Base-by-base conservation (phyloP, 164 flowering plant genomes). In the Macadamia integrifolia region DNA sequence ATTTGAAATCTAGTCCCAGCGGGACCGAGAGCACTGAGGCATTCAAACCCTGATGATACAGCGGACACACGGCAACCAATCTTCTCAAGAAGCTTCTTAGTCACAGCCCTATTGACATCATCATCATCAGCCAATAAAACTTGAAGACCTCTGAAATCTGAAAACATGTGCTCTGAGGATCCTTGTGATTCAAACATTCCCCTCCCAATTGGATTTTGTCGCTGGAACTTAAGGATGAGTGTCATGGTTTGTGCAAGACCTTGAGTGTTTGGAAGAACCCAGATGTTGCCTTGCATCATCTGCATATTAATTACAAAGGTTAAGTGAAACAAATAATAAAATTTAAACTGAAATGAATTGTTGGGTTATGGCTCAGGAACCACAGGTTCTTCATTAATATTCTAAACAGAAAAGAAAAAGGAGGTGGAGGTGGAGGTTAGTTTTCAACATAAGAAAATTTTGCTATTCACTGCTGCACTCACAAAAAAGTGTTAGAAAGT, bases 261-360 rank as follows among this genome's bases (percentile, higher is more conserved):
- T 46, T 74, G 83, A 48, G 87, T 75, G 68, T 74, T 80, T n/a
- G 89, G 88, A n/a, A 80, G 75, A 29, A 80, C 82, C 94, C 94
- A 89, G 43, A 95, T 87, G 74, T 83, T 86, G 42, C 99, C 99
- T 79, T 91, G 97, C 97, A 95, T 95, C 79, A 88, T 65, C 99
- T 95, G 93, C 72, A 62, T 31, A 63, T 17, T 63, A 64, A 69
- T 72, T 60, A 35, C 44, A 44, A 44, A 53, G 3, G 44, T 63
- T 29, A 62, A 67, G 50, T 43, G 5, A 4, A 63, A 29, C 15
- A 46, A n/a, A 57, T 14, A 23, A 31, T 35, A 18, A 5, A 3
- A 32, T 11, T n/a, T 8, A 60, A 48, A 35, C 43, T 42, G 6
- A n/a, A 49, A 17, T 3, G 4, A 48, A 46, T 46, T 46, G 9